These are phyloP conservation scores for Hericium erinaceus DNA, from an alignment of 768 basidiomycete species.

Conservation along the genomic window DNA sequence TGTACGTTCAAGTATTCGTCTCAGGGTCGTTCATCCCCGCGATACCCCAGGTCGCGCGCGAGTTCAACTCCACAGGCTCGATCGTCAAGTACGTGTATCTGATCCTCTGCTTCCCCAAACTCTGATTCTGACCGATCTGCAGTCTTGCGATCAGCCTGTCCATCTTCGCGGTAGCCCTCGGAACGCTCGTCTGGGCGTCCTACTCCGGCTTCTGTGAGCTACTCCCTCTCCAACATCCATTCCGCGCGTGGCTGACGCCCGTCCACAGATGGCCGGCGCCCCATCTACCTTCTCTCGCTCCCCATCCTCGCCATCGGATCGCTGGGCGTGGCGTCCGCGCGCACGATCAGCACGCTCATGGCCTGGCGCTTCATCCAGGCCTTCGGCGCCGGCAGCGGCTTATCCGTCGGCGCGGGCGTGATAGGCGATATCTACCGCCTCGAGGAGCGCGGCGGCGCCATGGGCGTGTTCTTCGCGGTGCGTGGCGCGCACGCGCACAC, in stretches of 20 bases:
- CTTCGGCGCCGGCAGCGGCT: slow-evolving; percentile 47
- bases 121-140: neutral
- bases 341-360: slow-evolving; percentile 37
- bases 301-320: slow-evolving; percentile 53
- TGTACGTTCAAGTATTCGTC: slow-evolving; percentile 44
- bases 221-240: neutral
- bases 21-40: slow-evolving; percentile 63
- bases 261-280: slow-evolving; percentile 50
- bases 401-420: slow-evolving; percentile 48
- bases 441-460: slow-evolving; percentile 51
- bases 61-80: slow-evolving; percentile 47
- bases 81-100: slow-evolving; percentile 40
- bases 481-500: too few relatives aligned
- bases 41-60: slow-evolving; percentile 62
- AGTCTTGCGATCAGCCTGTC: slow-evolving; percentile 7
- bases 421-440: slow-evolving; percentile 60
- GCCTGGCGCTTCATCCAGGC: slow-evolving; percentile 59
- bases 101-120: too few relatives aligned
- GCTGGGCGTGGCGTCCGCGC: slow-evolving; percentile 45
- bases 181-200: slow-evolving; percentile 8
- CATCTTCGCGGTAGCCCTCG: slow-evolving; percentile 1
- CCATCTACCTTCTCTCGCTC: slow-evolving; percentile 47
- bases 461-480: slow-evolving; percentile 45
- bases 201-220: slow-evolving; percentile 3
- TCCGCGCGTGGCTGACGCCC: neutral